Base-by-base conservation (phyloP, 1,139 yeast genomes). In the Pichia sp. region DNA sequence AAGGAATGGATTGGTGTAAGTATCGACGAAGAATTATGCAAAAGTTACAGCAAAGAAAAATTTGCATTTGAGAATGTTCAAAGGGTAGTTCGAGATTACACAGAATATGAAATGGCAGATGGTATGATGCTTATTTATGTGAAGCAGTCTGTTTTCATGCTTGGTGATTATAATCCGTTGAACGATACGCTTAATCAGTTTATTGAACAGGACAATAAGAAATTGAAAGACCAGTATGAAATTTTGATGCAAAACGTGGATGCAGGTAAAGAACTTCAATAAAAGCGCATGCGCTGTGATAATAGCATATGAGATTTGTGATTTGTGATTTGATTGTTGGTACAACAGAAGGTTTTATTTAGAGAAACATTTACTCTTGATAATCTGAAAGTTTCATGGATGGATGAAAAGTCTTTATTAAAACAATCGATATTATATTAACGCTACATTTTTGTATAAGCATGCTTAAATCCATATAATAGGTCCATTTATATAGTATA, bases 61-160 rank as follows among this genome's bases (percentile, higher is more conserved):
- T 28, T 55, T 2, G 46, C 48, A 1, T 64, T 64, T 43, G 56
- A 53, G 1, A 52, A 51, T 0, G 48, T 67, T 5, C 49, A 52
- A 23, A 50, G 53, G 4, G 45, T 51, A 3, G 47, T 63, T 2
- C 44, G 46, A 36, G 45, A 49, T 1, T 49, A 52, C 23, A 56
- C 65, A 3, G 49, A 47, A 2, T 36, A 44, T 5, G 51, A 51
- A 7, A 56, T 60, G 42, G 58, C 59, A 2, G 50, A 55, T 5
- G 55, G 68, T 0, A 50, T 67, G 47, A 56, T 63, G 1, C 47
- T 67, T 39, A 43, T 62, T 0, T 67, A 65, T 49, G 67, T 58
- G 3, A 59, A 46, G 37, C 47, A 58, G 36, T 51, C 61, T 4
- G 54, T 52, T 5, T 57, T 61, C 34, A 46, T 38, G 31, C 46